Evolutionary conservation across 352 stramenopile species (phyloP).

Genomic region (Globisporangium paroecandrum): DNA sequence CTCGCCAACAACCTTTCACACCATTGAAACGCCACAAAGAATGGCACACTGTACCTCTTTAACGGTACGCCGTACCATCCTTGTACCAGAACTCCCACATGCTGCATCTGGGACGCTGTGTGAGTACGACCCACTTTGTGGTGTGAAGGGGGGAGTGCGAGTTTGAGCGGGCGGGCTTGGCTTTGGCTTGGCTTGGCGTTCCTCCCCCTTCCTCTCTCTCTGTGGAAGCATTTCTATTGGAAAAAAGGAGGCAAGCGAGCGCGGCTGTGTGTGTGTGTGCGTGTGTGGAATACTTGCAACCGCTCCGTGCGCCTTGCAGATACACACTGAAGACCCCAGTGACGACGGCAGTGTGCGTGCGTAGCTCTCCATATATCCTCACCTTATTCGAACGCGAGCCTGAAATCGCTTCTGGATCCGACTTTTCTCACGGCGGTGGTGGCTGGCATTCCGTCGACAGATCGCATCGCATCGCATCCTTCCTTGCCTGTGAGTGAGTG

Average conservation of each 20-base stretch:
- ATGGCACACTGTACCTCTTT: conserved; percentile 3
- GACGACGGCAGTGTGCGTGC: background rate
- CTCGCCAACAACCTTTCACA: conserved; percentile 20
- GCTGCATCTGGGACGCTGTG: background rate
- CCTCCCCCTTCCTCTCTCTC: background rate
- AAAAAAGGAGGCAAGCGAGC: background rate
- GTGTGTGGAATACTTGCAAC: background rate
- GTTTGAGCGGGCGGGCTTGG: background rate
- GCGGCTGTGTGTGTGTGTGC: background rate
- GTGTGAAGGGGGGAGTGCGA: background rate
- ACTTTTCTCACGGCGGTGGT: background rate
- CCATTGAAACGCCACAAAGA: background rate
- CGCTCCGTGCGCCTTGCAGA: background rate
- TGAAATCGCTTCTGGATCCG: background rate
- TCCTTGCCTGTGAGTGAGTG: background rate
- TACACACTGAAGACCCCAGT: background rate
- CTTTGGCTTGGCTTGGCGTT: background rate
- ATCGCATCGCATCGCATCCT: background rate
- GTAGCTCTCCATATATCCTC: background rate
- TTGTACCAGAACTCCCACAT: background rate
- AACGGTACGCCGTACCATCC: background rate
- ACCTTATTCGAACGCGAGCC: background rate
- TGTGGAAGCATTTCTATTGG: background rate
- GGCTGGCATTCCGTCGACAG: conserved; percentile 3
- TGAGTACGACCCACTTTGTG: background rate